Conservation (phyloP, 257 asterid genomes). For the Thymus quinquecostatus region DNA sequence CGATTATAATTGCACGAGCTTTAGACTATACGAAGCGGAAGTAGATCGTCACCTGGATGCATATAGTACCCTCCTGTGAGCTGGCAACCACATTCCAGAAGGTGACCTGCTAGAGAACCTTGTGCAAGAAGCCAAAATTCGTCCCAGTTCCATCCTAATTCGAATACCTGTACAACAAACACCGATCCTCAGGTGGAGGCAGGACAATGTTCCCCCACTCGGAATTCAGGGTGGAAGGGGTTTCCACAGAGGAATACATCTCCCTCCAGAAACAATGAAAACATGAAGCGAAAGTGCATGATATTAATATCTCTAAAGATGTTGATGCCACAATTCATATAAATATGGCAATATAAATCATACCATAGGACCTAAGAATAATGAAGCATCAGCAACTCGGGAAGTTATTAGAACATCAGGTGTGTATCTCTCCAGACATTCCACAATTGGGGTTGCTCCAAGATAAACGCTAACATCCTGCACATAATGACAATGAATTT, state of each 20-base stretch:
- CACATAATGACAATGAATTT: slow-evolving; percentile 23
- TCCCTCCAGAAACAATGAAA: slow-evolving; percentile 17
- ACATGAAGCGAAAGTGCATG: slow-evolving; percentile 10
- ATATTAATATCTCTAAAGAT: slow-evolving; percentile 29
- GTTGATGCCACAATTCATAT: neutral
- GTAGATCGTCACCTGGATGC: slow-evolving; percentile 79
- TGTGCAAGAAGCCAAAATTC: slow-evolving; percentile 79
- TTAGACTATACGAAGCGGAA: neutral
- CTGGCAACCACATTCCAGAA: slow-evolving; percentile 98
- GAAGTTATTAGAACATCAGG: slow-evolving; percentile 91
- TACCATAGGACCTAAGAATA: slow-evolving; percentile 96
- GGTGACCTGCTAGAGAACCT: slow-evolving; percentile 94
- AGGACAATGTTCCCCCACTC: slow-evolving; percentile 12
- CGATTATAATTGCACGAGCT: slow-evolving; percentile 21
- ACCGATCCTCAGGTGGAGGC: slow-evolving; percentile 30
- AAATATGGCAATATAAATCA: slow-evolving; percentile 25
- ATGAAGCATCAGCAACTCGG: slow-evolving; percentile 96
- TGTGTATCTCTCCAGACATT: slow-evolving; percentile 73
- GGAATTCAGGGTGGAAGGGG: slow-evolving; percentile 16
- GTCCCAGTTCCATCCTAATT: slow-evolving; percentile 98
- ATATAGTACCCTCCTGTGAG: slow-evolving; percentile 98
- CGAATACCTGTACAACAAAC: slow-evolving; percentile 66
- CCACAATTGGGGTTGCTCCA: slow-evolving; percentile 96
- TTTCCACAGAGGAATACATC: slow-evolving; percentile 12
- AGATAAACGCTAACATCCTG: slow-evolving; percentile 91